Base-by-base conservation (phyloP, 108 stramenopile genomes). In the Pseudonitzschia multistriata region DNA sequence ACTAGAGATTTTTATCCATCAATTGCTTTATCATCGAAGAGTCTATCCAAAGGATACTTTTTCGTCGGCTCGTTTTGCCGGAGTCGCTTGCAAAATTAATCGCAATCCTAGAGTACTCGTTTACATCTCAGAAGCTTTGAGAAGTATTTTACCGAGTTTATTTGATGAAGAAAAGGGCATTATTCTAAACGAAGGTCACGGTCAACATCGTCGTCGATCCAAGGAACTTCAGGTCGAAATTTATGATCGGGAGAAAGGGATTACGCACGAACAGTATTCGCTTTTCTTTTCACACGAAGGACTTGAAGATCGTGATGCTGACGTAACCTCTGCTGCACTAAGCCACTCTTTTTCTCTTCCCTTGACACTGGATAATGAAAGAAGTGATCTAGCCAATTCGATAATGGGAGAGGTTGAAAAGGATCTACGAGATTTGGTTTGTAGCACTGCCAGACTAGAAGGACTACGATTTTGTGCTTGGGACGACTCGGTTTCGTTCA, bases 11-110 rank as follows among this genome's bases (percentile, higher is more conserved):
- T 69, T 70, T 49, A 30, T 78, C 35, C 81, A 82, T 65, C 66
- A 78, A 62, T 28, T 68, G 50, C 49, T 86, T 2, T 83, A 73
- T 48, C 45, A 62, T 27, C 71, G 78, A 24, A 68, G 68, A 31
- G 70, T 86, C 0, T 86, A 86, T 66, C 82, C 85, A n/a, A 27
- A 21, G 45, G 81, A 81, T 27, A 64, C 79, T 0, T 83, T 83
- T 64, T 47, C 39, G 14, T n/a, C 55, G 8, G 68, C 70, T 0
- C 49, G 57, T 27, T 86, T 79, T 71, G 59, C 72, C 13, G 85
- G 82, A 27, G 52, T 79, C 34, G 66, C 49, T 31, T 81, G 78
- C 29, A 37, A 71, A 4, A 78, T 67, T 0, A 74, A 74, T 67
- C 74, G 82, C 5, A 80, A 86, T 54, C 80, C 80, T 37, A 75